These are phyloP conservation scores for Saccharomycopsis fibuligera DNA, from an alignment of 805 yeast species.

Conservation along the genomic window DNA sequence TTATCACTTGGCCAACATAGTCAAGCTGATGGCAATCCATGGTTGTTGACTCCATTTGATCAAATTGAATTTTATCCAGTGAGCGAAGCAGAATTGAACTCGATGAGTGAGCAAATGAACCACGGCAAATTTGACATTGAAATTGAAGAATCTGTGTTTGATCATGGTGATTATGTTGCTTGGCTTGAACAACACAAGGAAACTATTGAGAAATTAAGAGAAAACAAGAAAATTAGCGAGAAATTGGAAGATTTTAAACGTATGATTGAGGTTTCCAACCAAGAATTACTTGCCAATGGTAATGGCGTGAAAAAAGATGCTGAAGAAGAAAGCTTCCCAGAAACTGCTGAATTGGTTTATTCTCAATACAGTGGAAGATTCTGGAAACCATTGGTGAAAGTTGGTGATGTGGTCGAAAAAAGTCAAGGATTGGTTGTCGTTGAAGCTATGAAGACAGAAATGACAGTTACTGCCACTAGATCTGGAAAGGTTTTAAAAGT, in stretches of 20 bases:
- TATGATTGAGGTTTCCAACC: constrained; percentile 70
- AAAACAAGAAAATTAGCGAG: constrained; percentile 63
- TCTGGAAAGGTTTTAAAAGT: constrained; percentile 69
- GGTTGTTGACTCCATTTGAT: constrained; percentile 90
- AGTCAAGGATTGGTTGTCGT: constrained; percentile 84
- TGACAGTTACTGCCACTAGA: constrained; percentile 71
- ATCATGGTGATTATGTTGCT: constrained; percentile 66
- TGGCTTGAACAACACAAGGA: constrained; percentile 73
- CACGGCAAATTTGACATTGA: constrained; percentile 78
- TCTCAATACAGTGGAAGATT: constrained; percentile 96
- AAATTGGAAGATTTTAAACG: constrained; percentile 80
- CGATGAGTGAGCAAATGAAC: constrained; percentile 60
- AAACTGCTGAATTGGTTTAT: constrained; percentile 75
- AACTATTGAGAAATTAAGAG: constrained; percentile 64
- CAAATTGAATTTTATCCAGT: constrained; percentile 94
- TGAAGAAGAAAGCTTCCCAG: constrained; percentile 57
- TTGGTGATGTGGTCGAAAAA: constrained; percentile 64
- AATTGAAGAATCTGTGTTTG: constrained; percentile 71
- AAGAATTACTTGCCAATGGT: constrained; percentile 52
- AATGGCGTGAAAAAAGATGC: constrained; percentile 40
- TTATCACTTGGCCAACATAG: constrained; percentile 66
- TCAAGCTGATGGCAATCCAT: constrained; percentile 41
- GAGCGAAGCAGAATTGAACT: constrained; percentile 73
- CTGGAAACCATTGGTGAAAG: constrained; percentile 85
- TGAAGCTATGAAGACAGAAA: constrained; percentile 98